Conservation (phyloP, 2,329 filamentous ascomycete genomes). For the Cercospora nicotianae region DNA sequence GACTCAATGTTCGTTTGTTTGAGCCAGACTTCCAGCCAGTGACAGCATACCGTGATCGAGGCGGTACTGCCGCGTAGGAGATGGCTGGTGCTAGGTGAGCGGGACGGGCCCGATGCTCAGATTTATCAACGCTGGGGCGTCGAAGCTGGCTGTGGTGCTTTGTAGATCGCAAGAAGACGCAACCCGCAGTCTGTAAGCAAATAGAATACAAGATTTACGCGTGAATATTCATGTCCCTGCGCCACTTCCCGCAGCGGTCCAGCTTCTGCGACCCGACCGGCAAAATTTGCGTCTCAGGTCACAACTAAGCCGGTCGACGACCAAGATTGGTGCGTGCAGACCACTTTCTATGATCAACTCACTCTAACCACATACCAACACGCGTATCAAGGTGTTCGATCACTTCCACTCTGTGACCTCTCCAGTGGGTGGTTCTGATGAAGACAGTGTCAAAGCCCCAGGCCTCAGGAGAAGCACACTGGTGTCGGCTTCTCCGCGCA, state of each 20-base stretch:
- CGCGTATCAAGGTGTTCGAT: not conserved
- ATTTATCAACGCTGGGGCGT: not conserved
- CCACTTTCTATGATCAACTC: not conserved
- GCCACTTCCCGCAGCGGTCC: not conserved
- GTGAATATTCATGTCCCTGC: not conserved
- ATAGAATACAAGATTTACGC: not conserved
- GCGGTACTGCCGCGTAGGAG: too few relatives aligned
- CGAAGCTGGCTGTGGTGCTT: not conserved
- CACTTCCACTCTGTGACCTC: not conserved
- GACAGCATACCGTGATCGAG: not conserved
- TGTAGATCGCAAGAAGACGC: not conserved
- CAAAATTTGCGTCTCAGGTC: not conserved
- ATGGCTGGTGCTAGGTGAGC: not conserved
- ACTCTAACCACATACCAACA: not conserved
- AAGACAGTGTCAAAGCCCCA: not conserved
- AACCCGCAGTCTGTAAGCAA: not conserved
- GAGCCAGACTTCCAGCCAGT: slow-evolving; percentile 5
- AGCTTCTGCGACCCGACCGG: not conserved
- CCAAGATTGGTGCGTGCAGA: not conserved
- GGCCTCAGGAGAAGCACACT: not conserved
- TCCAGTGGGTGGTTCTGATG: not conserved
- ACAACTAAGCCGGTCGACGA: not conserved
- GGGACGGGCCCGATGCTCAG: not conserved
- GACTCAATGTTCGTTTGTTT: not conserved
- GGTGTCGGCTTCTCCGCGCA: not conserved